A percentile compares a stretch with the other conserved stretches of the same genome.
Conservation (phyloP, 2,329 filamentous ascomycete species). For the Sporothrix phasma region DNA sequence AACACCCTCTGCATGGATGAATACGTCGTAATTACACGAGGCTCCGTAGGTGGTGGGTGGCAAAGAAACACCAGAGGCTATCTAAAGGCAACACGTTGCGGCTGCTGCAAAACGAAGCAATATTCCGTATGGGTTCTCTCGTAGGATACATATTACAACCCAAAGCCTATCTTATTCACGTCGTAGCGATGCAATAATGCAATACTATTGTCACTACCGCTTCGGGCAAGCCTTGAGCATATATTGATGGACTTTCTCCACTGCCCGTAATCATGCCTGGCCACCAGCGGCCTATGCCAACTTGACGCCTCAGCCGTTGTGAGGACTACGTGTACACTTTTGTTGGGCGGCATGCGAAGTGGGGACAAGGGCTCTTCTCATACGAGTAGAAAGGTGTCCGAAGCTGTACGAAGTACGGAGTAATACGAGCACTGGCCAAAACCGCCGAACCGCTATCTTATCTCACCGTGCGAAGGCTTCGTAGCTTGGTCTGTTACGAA, state of each 20-base stretch:
- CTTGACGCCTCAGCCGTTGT: neutral
- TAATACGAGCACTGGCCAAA: no score
- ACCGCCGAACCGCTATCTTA: neutral
- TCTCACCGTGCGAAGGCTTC: neutral
- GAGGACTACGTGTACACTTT: neutral
- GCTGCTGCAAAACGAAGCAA: no score
- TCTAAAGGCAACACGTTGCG: no score
- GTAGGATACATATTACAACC: no score
- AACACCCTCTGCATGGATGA: neutral
- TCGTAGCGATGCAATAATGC: neutral
- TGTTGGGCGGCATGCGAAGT: neutral
- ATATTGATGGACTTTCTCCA: neutral
- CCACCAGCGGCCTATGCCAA: neutral
- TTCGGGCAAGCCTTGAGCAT: neutral
- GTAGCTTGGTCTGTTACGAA: neutral
- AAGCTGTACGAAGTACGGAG: neutral
- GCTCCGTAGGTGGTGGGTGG: no score
- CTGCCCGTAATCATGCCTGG: neutral
- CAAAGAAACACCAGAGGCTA: no score
- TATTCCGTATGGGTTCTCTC: no score
- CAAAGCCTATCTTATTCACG: no score
- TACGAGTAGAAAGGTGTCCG: neutral
- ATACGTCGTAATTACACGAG: no score
- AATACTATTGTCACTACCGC: neutral
- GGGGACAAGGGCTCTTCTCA: neutral